Conservation (phyloP, 78 protist genomes). For the Monocercomonoides exilis region DNA sequence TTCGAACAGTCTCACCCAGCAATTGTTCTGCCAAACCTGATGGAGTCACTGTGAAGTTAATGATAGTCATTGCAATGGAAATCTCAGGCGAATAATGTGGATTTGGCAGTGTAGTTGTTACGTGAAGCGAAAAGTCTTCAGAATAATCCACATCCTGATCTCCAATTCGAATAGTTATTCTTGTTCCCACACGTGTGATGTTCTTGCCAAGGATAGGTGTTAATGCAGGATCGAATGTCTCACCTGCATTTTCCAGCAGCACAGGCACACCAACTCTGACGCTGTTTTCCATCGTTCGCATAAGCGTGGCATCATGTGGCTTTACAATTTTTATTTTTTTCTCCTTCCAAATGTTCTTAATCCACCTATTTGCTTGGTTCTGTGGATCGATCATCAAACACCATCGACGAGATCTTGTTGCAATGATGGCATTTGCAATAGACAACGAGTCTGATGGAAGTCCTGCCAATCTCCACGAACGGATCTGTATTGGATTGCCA, state of each 20-base stretch:
- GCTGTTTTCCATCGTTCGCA: constrained; percentile 37
- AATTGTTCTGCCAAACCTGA: constrained; percentile 55
- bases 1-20: constrained; percentile 17
- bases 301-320: constrained; percentile 14
- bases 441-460: constrained; percentile 34
- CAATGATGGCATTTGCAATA: constrained; percentile 14
- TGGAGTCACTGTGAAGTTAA: constrained; percentile 57
- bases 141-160: constrained; percentile 48
- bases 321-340: constrained; percentile 23
- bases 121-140: constrained; percentile 38
- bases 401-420: constrained; percentile 26
- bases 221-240: constrained; percentile 46
- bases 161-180: constrained; percentile 12
- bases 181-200: background rate
- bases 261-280: constrained; percentile 49
- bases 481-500: constrained; percentile 1
- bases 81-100: constrained; percentile 56
- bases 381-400: constrained; percentile 50
- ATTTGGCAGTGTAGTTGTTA: constrained; percentile 49
- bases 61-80: constrained; percentile 43
- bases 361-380: constrained; percentile 47
- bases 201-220: constrained; percentile 43
- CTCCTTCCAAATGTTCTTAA: constrained; percentile 22
- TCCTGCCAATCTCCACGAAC: constrained; percentile 4
- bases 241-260: constrained; percentile 51